A percentile compares a stretch with the other conserved stretches of the same genome.
Evolutionary conservation across 108 stramenopile species (phyloP).

Genomic region (Craspedostauros australis): DNA sequence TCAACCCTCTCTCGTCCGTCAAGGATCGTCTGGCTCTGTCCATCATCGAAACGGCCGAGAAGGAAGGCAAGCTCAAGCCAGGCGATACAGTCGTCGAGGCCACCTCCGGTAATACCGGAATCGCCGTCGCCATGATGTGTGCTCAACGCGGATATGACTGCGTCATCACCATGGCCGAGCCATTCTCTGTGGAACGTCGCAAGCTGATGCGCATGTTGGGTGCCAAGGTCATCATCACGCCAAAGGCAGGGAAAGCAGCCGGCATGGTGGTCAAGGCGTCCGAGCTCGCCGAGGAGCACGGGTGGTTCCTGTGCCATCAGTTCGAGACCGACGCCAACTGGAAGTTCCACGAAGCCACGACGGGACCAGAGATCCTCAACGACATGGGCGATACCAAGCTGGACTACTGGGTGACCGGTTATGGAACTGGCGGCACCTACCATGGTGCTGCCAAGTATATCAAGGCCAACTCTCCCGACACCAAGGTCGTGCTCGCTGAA

Average conservation of each 20-base stretch:
- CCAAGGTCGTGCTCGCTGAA: slow-evolving; percentile 58
- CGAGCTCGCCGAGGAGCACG: slow-evolving; percentile 45
- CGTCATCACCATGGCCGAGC: slow-evolving; percentile 67
- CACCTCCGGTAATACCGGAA: slow-evolving; percentile 92
- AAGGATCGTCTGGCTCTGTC: slow-evolving; percentile 83
- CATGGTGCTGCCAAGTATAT: slow-evolving; percentile 55
- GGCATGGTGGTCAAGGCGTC: slow-evolving; percentile 73
- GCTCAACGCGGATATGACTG: slow-evolving; percentile 71
- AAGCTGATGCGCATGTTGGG: slow-evolving; percentile 67
- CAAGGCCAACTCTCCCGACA: slow-evolving; percentile 48
- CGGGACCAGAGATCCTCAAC: slow-evolving; percentile 66
- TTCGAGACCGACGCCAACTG: slow-evolving; percentile 78
- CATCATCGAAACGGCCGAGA: slow-evolving; percentile 72
- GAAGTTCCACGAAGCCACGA: slow-evolving; percentile 65
- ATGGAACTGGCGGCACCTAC: slow-evolving; percentile 71
- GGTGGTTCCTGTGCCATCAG: slow-evolving; percentile 62
- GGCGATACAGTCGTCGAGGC: slow-evolving; percentile 78
- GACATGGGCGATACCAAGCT: slow-evolving; percentile 42
- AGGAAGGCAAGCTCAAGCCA: slow-evolving; percentile 55
- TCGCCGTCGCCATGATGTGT: no score
- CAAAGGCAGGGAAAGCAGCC: slow-evolving; percentile 55
- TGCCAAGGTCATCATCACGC: slow-evolving; percentile 60
- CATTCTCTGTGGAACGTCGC: slow-evolving; percentile 59
- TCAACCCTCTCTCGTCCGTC: slow-evolving; percentile 78
- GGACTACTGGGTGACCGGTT: slow-evolving; percentile 53